Evolutionary conservation across 768 basidiomycete species (phyloP).

Genomic region (Tulasnella sp.): DNA sequence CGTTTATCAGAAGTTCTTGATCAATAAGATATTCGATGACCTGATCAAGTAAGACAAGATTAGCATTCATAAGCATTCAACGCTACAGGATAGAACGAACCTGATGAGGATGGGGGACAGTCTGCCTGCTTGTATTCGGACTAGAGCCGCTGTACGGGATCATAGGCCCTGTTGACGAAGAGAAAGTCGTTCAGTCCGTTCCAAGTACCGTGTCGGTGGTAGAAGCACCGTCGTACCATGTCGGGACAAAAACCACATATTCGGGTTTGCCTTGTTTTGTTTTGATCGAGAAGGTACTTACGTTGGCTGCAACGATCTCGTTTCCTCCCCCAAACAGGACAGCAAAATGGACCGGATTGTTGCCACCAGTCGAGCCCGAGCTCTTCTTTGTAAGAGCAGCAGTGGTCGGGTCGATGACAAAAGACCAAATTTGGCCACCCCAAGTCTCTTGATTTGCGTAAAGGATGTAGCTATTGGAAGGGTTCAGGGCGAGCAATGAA

Average conservation of each 20-base stretch:
- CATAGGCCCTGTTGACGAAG: conserved; percentile 14
- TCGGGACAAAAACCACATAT: not conserved
- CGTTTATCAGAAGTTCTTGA: conserved; percentile 20
- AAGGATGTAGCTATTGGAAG: conserved; percentile 26
- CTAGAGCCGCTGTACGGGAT: conserved; percentile 33
- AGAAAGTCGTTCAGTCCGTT: conserved; percentile 7
- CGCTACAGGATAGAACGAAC: not conserved
- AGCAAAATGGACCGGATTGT: conserved; percentile 31
- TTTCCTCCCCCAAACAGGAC: conserved; percentile 28
- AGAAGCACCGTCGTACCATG: conserved; percentile 12
- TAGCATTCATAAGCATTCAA: not conserved
- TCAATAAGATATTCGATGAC: conserved; percentile 21
- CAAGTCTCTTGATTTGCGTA: conserved; percentile 27
- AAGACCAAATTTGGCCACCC: conserved; percentile 21
- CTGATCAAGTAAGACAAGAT: not conserved
- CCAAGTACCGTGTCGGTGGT: not conserved
- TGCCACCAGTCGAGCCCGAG: conserved; percentile 23
- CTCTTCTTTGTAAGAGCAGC: conserved; percentile 17
- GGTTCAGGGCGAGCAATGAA: conserved; percentile 26
- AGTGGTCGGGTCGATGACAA: conserved; percentile 17
- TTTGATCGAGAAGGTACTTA: conserved; percentile 15
- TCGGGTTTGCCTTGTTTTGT: not conserved
- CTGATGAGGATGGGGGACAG: conserved; percentile 36
- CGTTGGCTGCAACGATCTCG: conserved; percentile 34
- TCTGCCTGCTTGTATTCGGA: conserved; percentile 34